Conservation (phyloP, 345 rosid species). For the Aquilaria sinensis region DNA sequence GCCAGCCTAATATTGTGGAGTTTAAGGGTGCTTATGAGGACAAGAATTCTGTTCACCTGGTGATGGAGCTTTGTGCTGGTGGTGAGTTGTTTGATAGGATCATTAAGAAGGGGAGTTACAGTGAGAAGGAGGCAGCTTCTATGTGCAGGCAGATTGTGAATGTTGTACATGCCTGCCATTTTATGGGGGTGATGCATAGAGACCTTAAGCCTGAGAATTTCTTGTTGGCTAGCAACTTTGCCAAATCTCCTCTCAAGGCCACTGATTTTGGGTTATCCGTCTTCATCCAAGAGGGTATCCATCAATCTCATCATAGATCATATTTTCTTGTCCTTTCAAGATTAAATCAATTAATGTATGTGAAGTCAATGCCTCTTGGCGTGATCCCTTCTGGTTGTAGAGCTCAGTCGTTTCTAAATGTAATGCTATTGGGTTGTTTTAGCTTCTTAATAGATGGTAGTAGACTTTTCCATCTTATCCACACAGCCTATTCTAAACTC, state of each 20-base stretch:
- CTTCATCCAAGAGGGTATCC: conserved; percentile 41
- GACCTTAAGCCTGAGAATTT: conserved; percentile 97
- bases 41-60: conserved; percentile 68
- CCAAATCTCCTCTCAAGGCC: conserved; percentile 61
- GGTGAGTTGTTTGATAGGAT: conserved; percentile 89
- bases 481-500: too few species aligned
- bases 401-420: background rate
- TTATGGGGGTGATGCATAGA: conserved; percentile 88
- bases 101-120: conserved; percentile 66
- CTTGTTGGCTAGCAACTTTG: conserved; percentile 62
- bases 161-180: conserved; percentile 82
- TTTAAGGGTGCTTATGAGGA: conserved; percentile 90
- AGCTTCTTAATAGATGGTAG: too few species aligned
- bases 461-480: too few species aligned
- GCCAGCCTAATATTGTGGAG: conserved; percentile 88
- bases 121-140: conserved; percentile 78
- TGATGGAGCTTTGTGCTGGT: conserved; percentile 95
- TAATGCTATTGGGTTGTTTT: background rate
- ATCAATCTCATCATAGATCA: background rate
- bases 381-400: background rate
- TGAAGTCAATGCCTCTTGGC: too few species aligned
- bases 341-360: too few species aligned
- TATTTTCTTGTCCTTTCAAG: background rate
- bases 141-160: conserved; percentile 60
- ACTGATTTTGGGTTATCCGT: conserved; percentile 87